Base-by-base conservation (phyloP, 305 asterid species). In the Solanum chacoense region DNA sequence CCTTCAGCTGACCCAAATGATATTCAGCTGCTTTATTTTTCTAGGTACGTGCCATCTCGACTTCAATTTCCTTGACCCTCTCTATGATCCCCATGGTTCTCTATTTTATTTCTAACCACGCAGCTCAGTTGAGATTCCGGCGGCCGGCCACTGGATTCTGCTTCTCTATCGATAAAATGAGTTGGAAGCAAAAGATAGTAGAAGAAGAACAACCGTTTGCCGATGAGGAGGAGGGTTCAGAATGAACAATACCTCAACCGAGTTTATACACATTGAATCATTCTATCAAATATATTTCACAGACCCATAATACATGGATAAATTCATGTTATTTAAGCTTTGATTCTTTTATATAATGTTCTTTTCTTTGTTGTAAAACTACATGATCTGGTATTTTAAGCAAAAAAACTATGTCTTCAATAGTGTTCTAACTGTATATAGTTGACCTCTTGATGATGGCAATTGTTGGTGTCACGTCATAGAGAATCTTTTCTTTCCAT, bases 1-100 rank as follows among this genome's bases (percentile, higher is more conserved):
- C 99, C 95, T 97, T 97, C 90, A 97, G 98, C 93, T 97, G 98
- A 37, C 42, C 13, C 5, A 38, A 38, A 38, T 38, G 45, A 38
- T 38, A 38, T 38, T 38, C 45, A 38, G 1, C 11, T 10, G 45
- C 45, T 38, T 38, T 40, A 11, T 40, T 40, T 40, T 40, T 40
- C 6, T 40, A 1, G 16, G 50, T 40, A 40, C 6, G 16, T 11
- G 50, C 50, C 50, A 40, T 11, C 2, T 40, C 2, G 14, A 4
- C 6, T 11, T 11, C 16, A 40, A 40, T 40, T 40, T 11, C 50
- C 6, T 40, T 1, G 16, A 11, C 11, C 50, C 16, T 40, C 50
- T 40, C 0, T 11, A 40, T 0, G 50, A 40, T 40, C 50, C 50
- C 50, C 6, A 11, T 40, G 2, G 16, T 40, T 40, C 50, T 40